Percentiles rank a stretch among this genome's conserved stretches.
phyloP scores from a whole-genome alignment of 2,329 filamentous ascomycete genomes.

The Amphichorda felina region DNA sequence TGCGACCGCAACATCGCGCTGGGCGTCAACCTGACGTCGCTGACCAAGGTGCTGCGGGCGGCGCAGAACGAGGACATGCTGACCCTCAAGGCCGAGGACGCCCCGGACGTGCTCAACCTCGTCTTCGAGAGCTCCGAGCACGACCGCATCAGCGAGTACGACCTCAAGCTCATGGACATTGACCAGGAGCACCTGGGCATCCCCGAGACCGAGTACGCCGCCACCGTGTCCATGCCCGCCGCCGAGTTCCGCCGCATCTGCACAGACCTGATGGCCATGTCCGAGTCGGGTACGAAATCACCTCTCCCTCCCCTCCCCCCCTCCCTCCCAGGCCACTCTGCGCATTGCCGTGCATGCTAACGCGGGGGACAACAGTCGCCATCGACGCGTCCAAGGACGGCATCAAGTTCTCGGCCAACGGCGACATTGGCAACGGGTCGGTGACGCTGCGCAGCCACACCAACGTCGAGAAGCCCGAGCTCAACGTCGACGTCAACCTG shows the following conservation, averaged over 20 bases:
- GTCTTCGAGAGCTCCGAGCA: slow-evolving; percentile 83
- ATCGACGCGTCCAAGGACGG: slow-evolving; percentile 97
- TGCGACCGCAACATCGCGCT: slow-evolving; percentile 99
- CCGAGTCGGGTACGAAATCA: slow-evolving; percentile 69
- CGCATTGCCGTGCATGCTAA: too few relatives aligned
- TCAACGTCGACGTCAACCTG: slow-evolving; percentile 81
- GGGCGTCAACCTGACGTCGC: slow-evolving; percentile 89
- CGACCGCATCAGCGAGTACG: slow-evolving; percentile 95
- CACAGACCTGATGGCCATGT: slow-evolving; percentile 81
- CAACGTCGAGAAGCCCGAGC: slow-evolving; percentile 78
- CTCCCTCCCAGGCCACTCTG: neutral
- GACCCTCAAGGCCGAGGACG: slow-evolving; percentile 94
- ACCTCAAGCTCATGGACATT: slow-evolving; percentile 99
- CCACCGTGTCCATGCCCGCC: slow-evolving; percentile 80
- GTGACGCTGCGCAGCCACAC: slow-evolving; percentile 84
- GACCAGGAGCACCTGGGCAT: slow-evolving; percentile 99
- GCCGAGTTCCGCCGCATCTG: slow-evolving; percentile 91
- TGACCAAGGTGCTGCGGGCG: slow-evolving; percentile 93
- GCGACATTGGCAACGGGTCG: slow-evolving; percentile 91
- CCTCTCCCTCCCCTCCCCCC: too few relatives aligned
- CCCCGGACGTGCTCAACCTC: slow-evolving; percentile 89
- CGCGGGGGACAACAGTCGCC: slow-evolving; percentile 45
- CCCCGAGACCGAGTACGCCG: slow-evolving; percentile 95
- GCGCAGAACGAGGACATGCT: slow-evolving; percentile 91
- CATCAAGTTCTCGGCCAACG: slow-evolving; percentile 85